Percentiles rank a stretch among this genome's conserved stretches.
Evolutionary conservation across 2,329 filamentous ascomycete genomes (phyloP).

Genomic region (Amylocarpus encephaloides): DNA sequence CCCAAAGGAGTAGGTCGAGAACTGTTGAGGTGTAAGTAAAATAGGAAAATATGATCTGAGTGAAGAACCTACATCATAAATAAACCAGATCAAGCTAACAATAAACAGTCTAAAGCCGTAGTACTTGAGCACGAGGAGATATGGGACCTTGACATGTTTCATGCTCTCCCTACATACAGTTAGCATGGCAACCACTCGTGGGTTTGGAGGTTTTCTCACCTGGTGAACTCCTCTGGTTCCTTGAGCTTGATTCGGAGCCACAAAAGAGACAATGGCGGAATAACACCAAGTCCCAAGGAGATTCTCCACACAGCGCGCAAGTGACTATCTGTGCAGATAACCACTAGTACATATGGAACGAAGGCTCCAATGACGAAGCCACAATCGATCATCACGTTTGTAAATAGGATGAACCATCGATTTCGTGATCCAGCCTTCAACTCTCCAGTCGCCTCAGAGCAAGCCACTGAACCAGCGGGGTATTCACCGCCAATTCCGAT

Average conservation of each 20-base stretch:
- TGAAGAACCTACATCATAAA: conserved; percentile 58
- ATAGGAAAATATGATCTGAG: not conserved
- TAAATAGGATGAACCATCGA: conserved; percentile 86
- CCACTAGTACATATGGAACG: conserved; percentile 61
- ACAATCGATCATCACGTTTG: conserved; percentile 79
- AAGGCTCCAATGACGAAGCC: conserved; percentile 77
- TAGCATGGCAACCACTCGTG: conserved; percentile 1
- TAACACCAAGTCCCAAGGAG: conserved; percentile 68
- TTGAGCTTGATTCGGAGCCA: conserved; percentile 65
- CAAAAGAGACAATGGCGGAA: conserved; percentile 69
- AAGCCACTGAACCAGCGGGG: conserved; percentile 75
- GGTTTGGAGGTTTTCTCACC: conserved; percentile 11
- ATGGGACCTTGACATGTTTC: conserved; percentile 45
- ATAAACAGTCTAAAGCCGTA: conserved; percentile 68
- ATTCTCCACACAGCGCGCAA: conserved; percentile 75
- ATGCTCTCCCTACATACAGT: conserved; percentile 29
- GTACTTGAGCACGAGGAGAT: conserved; percentile 50
- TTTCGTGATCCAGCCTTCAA: conserved; percentile 77
- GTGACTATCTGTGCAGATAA: conserved; percentile 49
- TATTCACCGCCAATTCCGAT: conserved; percentile 81
- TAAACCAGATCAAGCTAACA: conserved; percentile 75
- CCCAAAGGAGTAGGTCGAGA: conserved; percentile 66
- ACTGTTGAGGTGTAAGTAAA: conserved; percentile 36
- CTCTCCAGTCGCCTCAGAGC: conserved; percentile 77
- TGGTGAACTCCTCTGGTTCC: conserved; percentile 71